Base-by-base conservation (phyloP, 106 monocot genomes). In the Amphibolis antarctica region DNA sequence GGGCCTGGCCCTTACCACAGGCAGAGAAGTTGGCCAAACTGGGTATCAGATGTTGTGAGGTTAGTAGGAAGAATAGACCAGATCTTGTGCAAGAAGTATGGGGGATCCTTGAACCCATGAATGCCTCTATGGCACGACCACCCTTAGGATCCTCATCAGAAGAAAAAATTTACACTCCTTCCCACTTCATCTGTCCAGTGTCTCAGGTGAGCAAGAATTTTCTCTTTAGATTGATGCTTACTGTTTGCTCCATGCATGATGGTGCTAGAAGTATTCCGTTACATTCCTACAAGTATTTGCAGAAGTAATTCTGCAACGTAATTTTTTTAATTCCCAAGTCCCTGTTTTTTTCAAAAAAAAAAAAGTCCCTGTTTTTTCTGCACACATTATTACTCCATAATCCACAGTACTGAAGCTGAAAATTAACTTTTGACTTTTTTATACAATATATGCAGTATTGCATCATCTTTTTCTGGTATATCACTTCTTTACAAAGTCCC, bases 1-100 rank as follows among this genome's bases (percentile, higher is more conserved):
- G 72, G 12, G 23, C 66, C 6, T 77, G 77, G 77, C 77, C 77
- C 0, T 78, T 64, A 12, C 20, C 64, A 10, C 72, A 72, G 54
- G 67, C 63, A 13, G 54, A 49, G 6, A 72, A 78, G 55, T 50
- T 78, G 18, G 72, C 72, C 45, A 31, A 73, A 21, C 49, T 78
- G 30, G 72, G 63, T 7, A 17, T 78, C 36, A 63, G 54, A 42
- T 78, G 78, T 55, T 78, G 78, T 45, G 67, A 71, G 14, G 55
- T 67, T 19, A 63, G 28, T 47, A 44, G 36, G n/a, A 63, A 24
- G 54, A 51, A 42, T 43, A 52, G 78, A 14, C 72, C 72, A 6
- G 29, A 64, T 30, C 55, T 72, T 28, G 55, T 11, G 12, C 44
- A 2, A 25, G 72, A 64, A 4, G 64, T 72, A 26, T 72, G 56